Evolutionary conservation across 768 basidiomycete species (phyloP).

Genomic region (Lactifluus hygrophoroides): DNA sequence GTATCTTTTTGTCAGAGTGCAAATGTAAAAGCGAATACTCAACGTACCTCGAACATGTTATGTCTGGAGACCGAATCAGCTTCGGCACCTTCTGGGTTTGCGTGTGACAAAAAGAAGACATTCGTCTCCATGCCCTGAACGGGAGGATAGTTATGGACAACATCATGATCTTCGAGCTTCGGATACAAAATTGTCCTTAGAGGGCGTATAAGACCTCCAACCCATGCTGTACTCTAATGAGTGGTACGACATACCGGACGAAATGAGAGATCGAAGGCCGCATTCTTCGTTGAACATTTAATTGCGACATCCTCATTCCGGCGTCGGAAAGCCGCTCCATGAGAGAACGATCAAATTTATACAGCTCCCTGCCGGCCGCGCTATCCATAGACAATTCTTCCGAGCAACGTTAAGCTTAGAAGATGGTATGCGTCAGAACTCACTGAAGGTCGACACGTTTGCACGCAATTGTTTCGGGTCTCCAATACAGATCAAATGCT

Average conservation of each 20-base stretch:
- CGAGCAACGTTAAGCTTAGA: neutral
- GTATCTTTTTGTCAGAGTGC: neutral
- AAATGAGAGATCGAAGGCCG: conserved; percentile 56
- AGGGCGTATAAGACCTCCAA: neutral
- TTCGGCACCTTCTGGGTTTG: conserved; percentile 46
- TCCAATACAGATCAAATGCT: conserved; percentile 72
- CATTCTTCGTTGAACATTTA: conserved; percentile 70
- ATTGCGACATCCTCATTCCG: conserved; percentile 56
- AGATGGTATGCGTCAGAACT: conserved; percentile 14
- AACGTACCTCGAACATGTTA: conserved; percentile 55
- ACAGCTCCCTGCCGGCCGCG: conserved; percentile 41
- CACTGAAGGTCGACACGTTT: conserved; percentile 53
- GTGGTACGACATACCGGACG: conserved; percentile 34
- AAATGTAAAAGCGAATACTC: neutral
- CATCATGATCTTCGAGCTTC: conserved; percentile 44
- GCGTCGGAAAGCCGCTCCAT: conserved; percentile 60
- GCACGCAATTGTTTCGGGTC: conserved; percentile 71
- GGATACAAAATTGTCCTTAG: conserved; percentile 52
- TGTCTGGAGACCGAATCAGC: conserved; percentile 57
- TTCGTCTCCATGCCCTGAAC: conserved; percentile 57
- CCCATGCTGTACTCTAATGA: neutral
- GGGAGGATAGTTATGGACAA: conserved; percentile 42
- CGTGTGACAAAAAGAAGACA: conserved; percentile 60
- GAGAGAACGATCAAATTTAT: conserved; percentile 54
- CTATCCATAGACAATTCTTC: conserved; percentile 64